These are phyloP conservation scores for Solanum rostratum DNA, from an alignment of 257 asterid genomes.

Conservation along the genomic window DNA sequence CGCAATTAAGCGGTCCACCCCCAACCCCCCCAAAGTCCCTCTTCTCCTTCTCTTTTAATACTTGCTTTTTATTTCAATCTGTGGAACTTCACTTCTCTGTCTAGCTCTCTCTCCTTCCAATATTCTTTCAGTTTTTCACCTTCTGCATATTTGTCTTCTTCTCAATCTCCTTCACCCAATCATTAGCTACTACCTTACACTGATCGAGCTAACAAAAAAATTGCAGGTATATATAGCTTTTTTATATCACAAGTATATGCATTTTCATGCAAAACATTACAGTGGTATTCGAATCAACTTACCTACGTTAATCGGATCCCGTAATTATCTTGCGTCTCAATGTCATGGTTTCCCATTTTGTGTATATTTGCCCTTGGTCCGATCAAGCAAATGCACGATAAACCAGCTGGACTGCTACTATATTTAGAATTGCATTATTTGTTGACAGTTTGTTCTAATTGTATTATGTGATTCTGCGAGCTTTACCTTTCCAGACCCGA, in stretches of 20 bases:
- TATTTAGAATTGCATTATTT: not conserved
- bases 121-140: not conserved
- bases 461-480: not conserved
- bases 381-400: not conserved
- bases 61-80: not conserved
- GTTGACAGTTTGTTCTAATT: not conserved
- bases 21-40: not conserved
- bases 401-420: not conserved
- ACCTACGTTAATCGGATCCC: not conserved
- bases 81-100: not conserved
- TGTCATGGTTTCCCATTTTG: not conserved
- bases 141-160: slow-evolving; percentile 12
- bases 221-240: not conserved
- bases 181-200: not conserved
- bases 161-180: not conserved
- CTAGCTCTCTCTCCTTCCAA: not conserved
- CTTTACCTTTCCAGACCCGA: too few relatives aligned
- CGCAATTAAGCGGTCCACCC: slow-evolving; percentile 62
- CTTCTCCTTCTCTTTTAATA: slow-evolving; percentile 8
- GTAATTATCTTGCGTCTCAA: not conserved
- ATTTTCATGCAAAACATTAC: not conserved
- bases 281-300: not conserved
- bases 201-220: not conserved
- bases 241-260: not conserved
- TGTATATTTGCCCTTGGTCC: not conserved